phyloP scores from a whole-genome alignment of 257 asterid species.

The Solanum stenotomum region DNA sequence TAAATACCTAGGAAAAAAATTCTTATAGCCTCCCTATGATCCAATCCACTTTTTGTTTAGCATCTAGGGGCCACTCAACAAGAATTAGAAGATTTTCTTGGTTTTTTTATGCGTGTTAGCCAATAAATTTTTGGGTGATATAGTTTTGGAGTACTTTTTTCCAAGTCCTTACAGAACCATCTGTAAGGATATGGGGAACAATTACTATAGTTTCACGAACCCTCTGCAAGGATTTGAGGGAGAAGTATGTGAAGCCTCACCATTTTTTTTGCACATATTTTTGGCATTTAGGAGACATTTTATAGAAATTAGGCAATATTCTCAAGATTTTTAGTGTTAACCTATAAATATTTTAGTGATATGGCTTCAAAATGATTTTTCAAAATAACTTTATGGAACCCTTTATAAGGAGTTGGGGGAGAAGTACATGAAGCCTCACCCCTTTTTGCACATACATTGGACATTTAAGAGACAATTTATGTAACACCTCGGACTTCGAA shows the following conservation, averaged over 20 bases:
- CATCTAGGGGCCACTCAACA: not conserved
- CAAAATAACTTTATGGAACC: not conserved
- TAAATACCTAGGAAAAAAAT: no score
- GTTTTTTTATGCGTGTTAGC: no score
- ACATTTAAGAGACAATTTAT: not conserved
- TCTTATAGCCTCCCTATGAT: not conserved
- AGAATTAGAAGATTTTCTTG: no score
- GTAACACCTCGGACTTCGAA: not conserved
- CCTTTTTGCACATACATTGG: not conserved
- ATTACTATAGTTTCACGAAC: not conserved
- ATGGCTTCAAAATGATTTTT: no score
- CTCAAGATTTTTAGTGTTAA: not conserved
- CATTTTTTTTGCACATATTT: not conserved
- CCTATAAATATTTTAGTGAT: not conserved
- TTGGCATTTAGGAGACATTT: no score
- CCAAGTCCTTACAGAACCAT: not conserved
- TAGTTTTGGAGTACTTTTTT: no score
- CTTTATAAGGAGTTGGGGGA: not conserved
- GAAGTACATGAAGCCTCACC: not conserved
- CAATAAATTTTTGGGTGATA: not conserved
- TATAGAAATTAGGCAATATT: not conserved
- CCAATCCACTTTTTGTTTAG: not conserved
- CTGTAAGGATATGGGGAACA: not conserved
- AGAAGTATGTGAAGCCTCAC: not conserved
- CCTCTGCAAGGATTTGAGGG: not conserved